Percentiles rank a stretch among this genome's conserved stretches.
Conservation (phyloP, 768 basidiomycete genomes). For the Suillus paluster region DNA sequence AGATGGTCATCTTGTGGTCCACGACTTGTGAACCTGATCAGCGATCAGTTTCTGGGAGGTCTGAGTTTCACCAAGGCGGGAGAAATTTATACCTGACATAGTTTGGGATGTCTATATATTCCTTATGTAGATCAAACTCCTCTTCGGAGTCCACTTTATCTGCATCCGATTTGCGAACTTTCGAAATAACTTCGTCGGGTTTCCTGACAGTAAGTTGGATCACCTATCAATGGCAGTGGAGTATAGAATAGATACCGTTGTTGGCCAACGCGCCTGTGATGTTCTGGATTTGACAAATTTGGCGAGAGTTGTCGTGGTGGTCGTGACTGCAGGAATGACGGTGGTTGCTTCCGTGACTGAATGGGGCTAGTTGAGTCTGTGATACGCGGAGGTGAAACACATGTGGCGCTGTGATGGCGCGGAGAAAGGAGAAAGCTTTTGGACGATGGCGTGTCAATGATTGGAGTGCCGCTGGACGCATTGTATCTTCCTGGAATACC, state of each 20-base stretch:
- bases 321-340: too few relatives aligned
- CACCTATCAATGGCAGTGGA: background rate
- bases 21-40: background rate
- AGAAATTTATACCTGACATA: background rate
- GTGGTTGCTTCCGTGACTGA: too few relatives aligned
- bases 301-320: too few relatives aligned
- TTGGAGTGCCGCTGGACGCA: too few relatives aligned
- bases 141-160: background rate
- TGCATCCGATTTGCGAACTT: background rate
- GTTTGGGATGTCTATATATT: background rate
- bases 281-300: too few relatives aligned
- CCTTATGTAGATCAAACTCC: background rate
- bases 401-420: too few relatives aligned
- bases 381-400: too few relatives aligned
- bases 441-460: too few relatives aligned
- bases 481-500: too few relatives aligned
- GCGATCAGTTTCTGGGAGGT: background rate
- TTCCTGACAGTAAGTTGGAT: background rate
- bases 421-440: too few relatives aligned
- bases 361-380: too few relatives aligned
- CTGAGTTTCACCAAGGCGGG: background rate
- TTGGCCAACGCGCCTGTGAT: too few relatives aligned
- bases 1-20: background rate
- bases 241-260: background rate
- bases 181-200: background rate